phyloP scores from a whole-genome alignment of 2,329 filamentous ascomycete genomes.

The Parastagonospora nodorum region DNA sequence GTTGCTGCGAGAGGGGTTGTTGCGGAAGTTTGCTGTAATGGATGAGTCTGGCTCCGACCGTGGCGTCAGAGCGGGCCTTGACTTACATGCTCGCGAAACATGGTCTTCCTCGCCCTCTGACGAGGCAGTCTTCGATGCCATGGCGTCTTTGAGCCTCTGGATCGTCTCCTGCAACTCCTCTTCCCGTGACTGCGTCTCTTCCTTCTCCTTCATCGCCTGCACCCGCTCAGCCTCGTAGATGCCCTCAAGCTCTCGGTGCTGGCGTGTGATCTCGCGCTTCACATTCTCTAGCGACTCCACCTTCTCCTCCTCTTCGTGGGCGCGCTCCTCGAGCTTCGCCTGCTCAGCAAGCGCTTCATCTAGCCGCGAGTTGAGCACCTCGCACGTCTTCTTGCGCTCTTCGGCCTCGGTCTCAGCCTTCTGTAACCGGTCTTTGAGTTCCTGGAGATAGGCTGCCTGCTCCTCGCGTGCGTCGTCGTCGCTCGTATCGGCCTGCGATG shows the following conservation, averaged over 20 bases:
- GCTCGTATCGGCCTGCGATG: slow-evolving; percentile 43
- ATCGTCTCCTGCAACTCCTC: slow-evolving; percentile 91
- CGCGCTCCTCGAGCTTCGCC: slow-evolving; percentile 81
- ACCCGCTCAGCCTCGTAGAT: slow-evolving; percentile 91
- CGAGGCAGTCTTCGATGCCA: slow-evolving; percentile 73
- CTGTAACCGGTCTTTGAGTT: slow-evolving; percentile 80
- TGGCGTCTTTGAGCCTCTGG: slow-evolving; percentile 85
- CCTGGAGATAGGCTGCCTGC: slow-evolving; percentile 77
- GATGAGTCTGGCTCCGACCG: slow-evolving; percentile 23
- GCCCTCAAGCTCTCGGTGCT: slow-evolving; percentile 88
- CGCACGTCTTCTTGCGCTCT: slow-evolving; percentile 80
- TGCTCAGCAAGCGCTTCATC: slow-evolving; percentile 87
- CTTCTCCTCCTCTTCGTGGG: slow-evolving; percentile 84
- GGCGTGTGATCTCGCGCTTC: slow-evolving; percentile 79
- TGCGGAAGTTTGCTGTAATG: slow-evolving; percentile 46
- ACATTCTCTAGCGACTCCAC: slow-evolving; percentile 82
- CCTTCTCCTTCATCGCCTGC: slow-evolving; percentile 87
- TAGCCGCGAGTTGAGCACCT: slow-evolving; percentile 81
- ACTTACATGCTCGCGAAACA: slow-evolving; percentile 58
- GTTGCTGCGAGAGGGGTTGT: slow-evolving; percentile 50
- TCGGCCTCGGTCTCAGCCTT: slow-evolving; percentile 79
- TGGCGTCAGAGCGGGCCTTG: not conserved
- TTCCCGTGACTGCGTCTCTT: slow-evolving; percentile 80
- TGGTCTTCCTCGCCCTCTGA: slow-evolving; percentile 57
- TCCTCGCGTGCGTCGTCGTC: slow-evolving; percentile 76